Evolutionary conservation across 1,139 yeast species (phyloP).

Genomic region (Blastobotrys niveus): DNA sequence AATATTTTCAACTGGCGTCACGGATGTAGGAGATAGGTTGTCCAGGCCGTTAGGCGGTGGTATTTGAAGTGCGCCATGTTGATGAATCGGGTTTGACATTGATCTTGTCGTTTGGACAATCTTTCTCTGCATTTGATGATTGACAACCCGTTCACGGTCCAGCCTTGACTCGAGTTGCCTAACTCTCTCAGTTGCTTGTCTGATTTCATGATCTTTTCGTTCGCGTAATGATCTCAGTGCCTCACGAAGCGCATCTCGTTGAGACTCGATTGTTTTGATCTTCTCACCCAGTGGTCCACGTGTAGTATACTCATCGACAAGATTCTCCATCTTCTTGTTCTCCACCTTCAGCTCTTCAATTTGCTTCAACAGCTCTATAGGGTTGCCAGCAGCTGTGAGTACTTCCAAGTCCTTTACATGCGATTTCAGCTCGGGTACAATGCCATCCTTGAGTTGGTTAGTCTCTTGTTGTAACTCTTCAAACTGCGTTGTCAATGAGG

Average conservation of each 20-base stretch:
- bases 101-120: slow-evolving; percentile 24
- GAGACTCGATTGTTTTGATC: slow-evolving; percentile 37
- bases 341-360: slow-evolving; percentile 34
- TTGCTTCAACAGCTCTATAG: slow-evolving; percentile 30
- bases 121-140: slow-evolving; percentile 28
- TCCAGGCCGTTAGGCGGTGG: too few relatives aligned
- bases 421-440: slow-evolving; percentile 27
- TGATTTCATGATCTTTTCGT: slow-evolving; percentile 36
- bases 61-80: too few relatives aligned
- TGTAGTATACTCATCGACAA: slow-evolving; percentile 30
- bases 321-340: slow-evolving; percentile 30
- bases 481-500: slow-evolving; percentile 24
- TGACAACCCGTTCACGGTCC: slow-evolving; percentile 27
- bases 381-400: slow-evolving; percentile 31
- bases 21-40: not conserved
- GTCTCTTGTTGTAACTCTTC: slow-evolving; percentile 32
- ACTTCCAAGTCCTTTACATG: slow-evolving; percentile 30
- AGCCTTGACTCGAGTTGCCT: slow-evolving; percentile 29
- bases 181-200: slow-evolving; percentile 30
- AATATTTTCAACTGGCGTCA: too few relatives aligned
- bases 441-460: slow-evolving; percentile 32
- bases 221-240: slow-evolving; percentile 36
- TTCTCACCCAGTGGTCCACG: slow-evolving; percentile 35
- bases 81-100: slow-evolving; percentile 14
- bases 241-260: slow-evolving; percentile 40